Evolutionary conservation across 140 eudicot species (phyloP).

Genomic region (Eryngium alpinum): DNA sequence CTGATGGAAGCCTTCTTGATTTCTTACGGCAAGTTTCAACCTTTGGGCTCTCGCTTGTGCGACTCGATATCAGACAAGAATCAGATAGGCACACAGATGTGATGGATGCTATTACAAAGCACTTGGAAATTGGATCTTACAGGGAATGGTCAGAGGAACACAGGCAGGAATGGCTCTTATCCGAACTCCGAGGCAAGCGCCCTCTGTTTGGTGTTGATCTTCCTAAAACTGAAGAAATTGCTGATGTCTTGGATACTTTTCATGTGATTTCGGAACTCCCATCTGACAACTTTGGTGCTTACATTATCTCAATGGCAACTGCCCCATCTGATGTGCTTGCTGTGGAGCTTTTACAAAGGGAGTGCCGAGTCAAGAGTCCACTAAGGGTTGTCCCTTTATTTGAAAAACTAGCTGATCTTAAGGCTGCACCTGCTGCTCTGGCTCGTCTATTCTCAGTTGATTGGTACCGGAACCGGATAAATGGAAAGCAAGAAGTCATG

Average conservation of each 20-base stretch:
- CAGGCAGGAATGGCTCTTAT: slow-evolving; percentile 74
- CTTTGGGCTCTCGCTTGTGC: slow-evolving; percentile 76
- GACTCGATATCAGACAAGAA: slow-evolving; percentile 82
- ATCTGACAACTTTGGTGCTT: slow-evolving; percentile 69
- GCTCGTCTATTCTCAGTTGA: slow-evolving; percentile 74
- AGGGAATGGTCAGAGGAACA: slow-evolving; percentile 64
- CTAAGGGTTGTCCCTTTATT: slow-evolving; percentile 75
- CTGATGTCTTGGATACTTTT: slow-evolving; percentile 71
- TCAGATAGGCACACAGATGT: slow-evolving; percentile 84
- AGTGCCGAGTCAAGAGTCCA: slow-evolving; percentile 54
- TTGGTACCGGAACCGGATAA: slow-evolving; percentile 58
- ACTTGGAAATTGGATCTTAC: slow-evolving; percentile 69
- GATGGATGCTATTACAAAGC: slow-evolving; percentile 61
- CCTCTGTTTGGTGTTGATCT: slow-evolving; percentile 73
- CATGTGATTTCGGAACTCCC: slow-evolving; percentile 72
- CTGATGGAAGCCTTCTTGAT: slow-evolving; percentile 88
- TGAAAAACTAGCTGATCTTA: slow-evolving; percentile 74
- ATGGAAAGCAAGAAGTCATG: slow-evolving; percentile 88
- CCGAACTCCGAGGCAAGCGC: slow-evolving; percentile 69
- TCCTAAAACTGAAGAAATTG: slow-evolving; percentile 67
- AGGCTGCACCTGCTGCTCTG: slow-evolving; percentile 69
- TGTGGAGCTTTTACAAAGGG: slow-evolving; percentile 77
- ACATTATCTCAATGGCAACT: slow-evolving; percentile 84
- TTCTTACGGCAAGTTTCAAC: slow-evolving; percentile 82
- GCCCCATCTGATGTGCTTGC: slow-evolving; percentile 86